Evolutionary conservation across 139 green algal species (phyloP), one percentile per base, ranked within the genome.

Genomic region (Micractinium sp.): DNA sequence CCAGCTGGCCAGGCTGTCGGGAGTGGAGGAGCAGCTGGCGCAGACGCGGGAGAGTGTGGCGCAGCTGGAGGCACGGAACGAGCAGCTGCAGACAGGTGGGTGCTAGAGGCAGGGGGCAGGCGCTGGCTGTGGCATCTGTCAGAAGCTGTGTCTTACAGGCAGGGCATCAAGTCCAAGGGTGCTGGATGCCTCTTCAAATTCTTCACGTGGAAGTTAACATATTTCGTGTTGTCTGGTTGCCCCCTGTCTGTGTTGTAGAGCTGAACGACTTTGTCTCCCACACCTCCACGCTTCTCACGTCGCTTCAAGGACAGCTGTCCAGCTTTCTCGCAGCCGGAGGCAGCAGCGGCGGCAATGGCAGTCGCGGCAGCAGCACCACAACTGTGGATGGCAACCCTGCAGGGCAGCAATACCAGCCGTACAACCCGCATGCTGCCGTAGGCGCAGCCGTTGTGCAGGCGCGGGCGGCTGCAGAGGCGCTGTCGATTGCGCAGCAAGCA

Each of bases 381-480:
- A n/a, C 13, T 19, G 71, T 1, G 4, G 39, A 5, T 36, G 78
- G 0, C 79, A 23, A 20, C 3, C 22, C 79, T 2, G 47, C 47
- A 1, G 41, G 27, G 22, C 29, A 71, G 47, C 79, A 84, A 5
- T 7, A 23, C 12, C 81, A 86, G 60, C 60, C 36, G 35, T 56
- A 23, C n/a, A 56, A 18, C 81, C 60, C 60, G 31, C 56, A 25
- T 20, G 22, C 56, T 25, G 25, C 81, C 12, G 81, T n/a, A 0
- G 25, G 56, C 5, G 81, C 67, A 14, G 81, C 81, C 0, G 14
- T 86, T 2, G 29, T 76, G 56, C 81, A 86, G 56, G 81, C 81
- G 13, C 60, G 60, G 22, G 81, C 81, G 13, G 81, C 56, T 23
- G 81, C 81, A 53, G 81, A 86, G 81, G 81, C 81, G 56, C 81